Evolutionary conservation across 305 asterid species (phyloP).

Genomic region (Fraxinus greggii): DNA sequence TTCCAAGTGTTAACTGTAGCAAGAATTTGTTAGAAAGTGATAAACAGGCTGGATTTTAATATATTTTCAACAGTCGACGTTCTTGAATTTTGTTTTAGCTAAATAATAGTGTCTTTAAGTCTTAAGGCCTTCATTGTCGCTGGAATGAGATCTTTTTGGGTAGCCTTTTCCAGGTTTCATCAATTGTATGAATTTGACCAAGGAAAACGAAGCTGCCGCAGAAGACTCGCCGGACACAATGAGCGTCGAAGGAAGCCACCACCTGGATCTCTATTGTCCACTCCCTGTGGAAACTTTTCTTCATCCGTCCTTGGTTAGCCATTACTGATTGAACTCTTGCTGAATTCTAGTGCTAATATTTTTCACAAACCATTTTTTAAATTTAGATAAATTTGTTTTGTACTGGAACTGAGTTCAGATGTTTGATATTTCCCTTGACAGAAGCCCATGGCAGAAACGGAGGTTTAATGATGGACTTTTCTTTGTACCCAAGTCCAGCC

Average conservation of each 20-base stretch:
- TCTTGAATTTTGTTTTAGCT: not conserved
- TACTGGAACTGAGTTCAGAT: conserved; percentile 10
- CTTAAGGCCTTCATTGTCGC: not conserved
- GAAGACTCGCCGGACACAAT: conserved; percentile 96
- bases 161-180: conserved; percentile 63
- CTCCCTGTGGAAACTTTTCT: conserved; percentile 56
- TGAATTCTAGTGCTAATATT: not conserved
- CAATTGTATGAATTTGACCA: conserved; percentile 81
- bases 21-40: not conserved
- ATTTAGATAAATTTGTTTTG: not conserved
- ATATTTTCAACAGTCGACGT: not conserved
- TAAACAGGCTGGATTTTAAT: conserved; percentile 1
- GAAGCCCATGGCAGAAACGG: conserved; percentile 55
- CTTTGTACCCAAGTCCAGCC: conserved; percentile 38
- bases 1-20: not conserved
- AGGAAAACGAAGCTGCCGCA: conserved; percentile 89
- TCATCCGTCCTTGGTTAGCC: conserved; percentile 62
- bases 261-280: conserved; percentile 53
- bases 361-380: not conserved
- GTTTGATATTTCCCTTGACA: conserved; percentile 36
- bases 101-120: not conserved
- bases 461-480: conserved; percentile 75
- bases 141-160: conserved; percentile 31
- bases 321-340: not conserved
- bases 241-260: conserved; percentile 93